Evolutionary conservation across 148 eudicot genomes (phyloP).

Genomic region (Amaranthus hypochondriacus): DNA sequence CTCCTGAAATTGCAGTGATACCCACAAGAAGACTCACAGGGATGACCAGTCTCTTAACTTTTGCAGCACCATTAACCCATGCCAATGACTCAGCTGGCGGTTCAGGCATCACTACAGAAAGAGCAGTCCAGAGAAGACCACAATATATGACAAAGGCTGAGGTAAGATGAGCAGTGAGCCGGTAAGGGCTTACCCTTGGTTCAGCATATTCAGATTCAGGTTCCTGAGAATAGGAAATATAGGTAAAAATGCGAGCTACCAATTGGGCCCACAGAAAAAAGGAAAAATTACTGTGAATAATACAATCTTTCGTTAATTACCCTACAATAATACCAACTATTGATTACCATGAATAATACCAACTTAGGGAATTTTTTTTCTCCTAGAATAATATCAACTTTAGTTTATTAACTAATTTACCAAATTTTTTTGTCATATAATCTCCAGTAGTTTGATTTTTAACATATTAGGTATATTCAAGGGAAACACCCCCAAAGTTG

Average conservation of each 20-base stretch:
- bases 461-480: too few species aligned
- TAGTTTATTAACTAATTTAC: too few species aligned
- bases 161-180: slow-evolving; percentile 94
- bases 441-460: too few species aligned
- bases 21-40: slow-evolving; percentile 90
- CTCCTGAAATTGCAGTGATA: slow-evolving; percentile 86
- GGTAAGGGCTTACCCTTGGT: slow-evolving; percentile 97
- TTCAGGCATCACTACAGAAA: slow-evolving; percentile 98
- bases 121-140: slow-evolving; percentile 95
- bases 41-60: slow-evolving; percentile 75
- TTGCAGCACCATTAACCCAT: slow-evolving; percentile 92
- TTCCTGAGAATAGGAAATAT: slow-evolving; percentile 42
- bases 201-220: slow-evolving; percentile 72
- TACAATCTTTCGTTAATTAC: too few species aligned
- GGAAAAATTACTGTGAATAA: too few species aligned
- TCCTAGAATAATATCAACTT: too few species aligned
- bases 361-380: too few species aligned
- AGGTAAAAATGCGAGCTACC: not conserved
- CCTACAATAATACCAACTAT: too few species aligned
- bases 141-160: slow-evolving; percentile 84
- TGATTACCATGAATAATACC: too few species aligned
- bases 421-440: too few species aligned
- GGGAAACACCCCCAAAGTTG: too few species aligned
- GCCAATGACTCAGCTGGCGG: slow-evolving; percentile 90
- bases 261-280: not conserved